Base-by-base conservation (phyloP, 2,329 filamentous ascomycete genomes). In the Hypomyces perniciosus region DNA sequence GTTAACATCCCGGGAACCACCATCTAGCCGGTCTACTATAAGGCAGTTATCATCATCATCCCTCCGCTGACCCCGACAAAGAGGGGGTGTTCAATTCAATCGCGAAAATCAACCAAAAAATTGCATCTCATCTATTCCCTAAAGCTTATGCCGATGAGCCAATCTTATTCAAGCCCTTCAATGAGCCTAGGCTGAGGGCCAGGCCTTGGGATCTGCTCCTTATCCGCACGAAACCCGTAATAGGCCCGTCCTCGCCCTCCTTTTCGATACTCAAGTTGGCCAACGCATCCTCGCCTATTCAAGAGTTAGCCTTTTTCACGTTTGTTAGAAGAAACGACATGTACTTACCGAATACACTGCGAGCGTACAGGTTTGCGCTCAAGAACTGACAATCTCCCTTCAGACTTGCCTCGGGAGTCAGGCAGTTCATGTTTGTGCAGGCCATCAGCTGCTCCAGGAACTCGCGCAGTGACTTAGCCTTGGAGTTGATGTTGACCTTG, bases 401-500 rank as follows among this genome's bases (percentile, higher is more conserved):
- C 68, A 99, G 80, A 54, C 90, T 95, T 27, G 92, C 93, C 65
- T 97, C 93, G 3, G 93, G 93, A 6, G 93, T 99, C 63, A 99
- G 74, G 69, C 93, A 99, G 68, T 85, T 93, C 93, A 99, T 99
- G 72, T 99, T 97, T 48, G 93, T 99, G 68, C 88, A 92, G 55
- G 90, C 90, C 93, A 97, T 97, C 54, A 99, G 76, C 67, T 95
- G 86, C 60, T 89, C 86, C 57, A 99, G 74, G 81, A 99, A 99
- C 20, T 95, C 90, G 45, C 92, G 83, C 54, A 99, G 77, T 29
- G 83, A 86, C 76, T 92, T 95, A 59, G 89, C 90, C 78, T 96
- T 97, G 57, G 89, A 95, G 73, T 96, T 96, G 74, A 99, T 97
- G 74, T 99, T 99, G 70, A 99, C 92, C 81, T 99, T 99, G 76